Base-by-base conservation (phyloP, 129 eudicot species). In the Glebionis coronaria region DNA sequence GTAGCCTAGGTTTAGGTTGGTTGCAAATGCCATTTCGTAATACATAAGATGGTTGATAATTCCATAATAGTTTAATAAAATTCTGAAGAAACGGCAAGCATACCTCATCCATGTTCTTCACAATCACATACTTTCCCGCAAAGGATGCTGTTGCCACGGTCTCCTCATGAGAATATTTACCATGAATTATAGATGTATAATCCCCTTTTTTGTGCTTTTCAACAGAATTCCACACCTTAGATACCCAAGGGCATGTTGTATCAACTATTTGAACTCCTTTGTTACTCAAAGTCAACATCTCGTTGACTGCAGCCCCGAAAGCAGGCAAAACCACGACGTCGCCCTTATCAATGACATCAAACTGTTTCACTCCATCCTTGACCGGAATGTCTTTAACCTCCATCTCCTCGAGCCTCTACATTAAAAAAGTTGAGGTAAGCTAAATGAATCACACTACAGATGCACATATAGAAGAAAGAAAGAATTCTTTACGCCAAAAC, bases 291-390 rank as follows among this genome's bases (percentile, higher is more conserved):
- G 77, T 72, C 82, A 78, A 4, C 97, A 87, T 87, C 74, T 90
- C 97, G 46, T 82, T 75, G 6, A 90, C 97, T 18, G 89, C 91
- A 68, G 95, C 97, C 61, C 97, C 97, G 77, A 87, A 87, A 71
- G 97, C 97, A 70, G 97, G 91, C 80, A 90, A 74, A 68, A 90
- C 77, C 42, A 90, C 97, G 38, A 90, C 97, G 76, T 90, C 97
- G 11, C 85, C 95, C 76, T 84, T 68, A 44, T 82, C 82, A 56
- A 90, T 73, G 23, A 74, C 82, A 63, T 90, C 89, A 76, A 90
- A 90, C 46, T 84, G 87, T 72, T 87, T 90, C 82, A 69, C 72
- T 18, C 95, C 91, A 52, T 84, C 77, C 44, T 74, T 65, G 16
- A 87, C 14, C 4, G 91, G 97, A 18, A 90, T 66, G 65, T 70